Base-by-base conservation (phyloP, 139 green algal genomes). In the Astrephomene gubernaculifera region DNA sequence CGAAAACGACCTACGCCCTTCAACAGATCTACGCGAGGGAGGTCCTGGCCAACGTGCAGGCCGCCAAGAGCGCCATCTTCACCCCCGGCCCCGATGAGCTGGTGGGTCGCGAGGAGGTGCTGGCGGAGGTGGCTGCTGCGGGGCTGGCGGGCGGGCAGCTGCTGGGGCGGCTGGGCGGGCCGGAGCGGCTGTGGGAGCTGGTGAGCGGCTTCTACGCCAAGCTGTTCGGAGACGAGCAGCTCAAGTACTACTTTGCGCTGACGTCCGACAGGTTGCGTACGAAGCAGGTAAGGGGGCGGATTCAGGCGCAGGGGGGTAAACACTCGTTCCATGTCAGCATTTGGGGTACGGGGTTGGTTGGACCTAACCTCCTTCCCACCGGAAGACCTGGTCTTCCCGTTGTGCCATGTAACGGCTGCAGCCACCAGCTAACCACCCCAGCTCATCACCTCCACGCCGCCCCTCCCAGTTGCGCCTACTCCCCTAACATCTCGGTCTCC, bases 181-280 rank as follows among this genome's bases (percentile, higher is more conserved):
- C 79, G 25, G 63, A 75, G 29, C 61, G 24, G 31, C 61, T 74
- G 60, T 57, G 61, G 29, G 43, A 78, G 33, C 12, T 78, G 27
- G 63, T 78, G 43, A 61, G 70, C 43, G 43, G 43, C 70, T 78
- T 78, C 70, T 78, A 78, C 44, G 70, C 70, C 24, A 39, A 41
- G 27, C 74, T 82, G 17, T 83, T 83, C 43, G 49, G 52, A 61
- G 39, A 53, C 45, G 35, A 63, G 27, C 14, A 72, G 76, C 76
- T 83, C 76, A 83, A 83, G 76, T 83, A 52, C 76, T 83, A 64
- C 39, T 83, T 83, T 44, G 22, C 45, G 76, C 38, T 83, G n/a
- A 43, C 36, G 5, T 17, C 41, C 36, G 76, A 64, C 17, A 12
- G 61, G 0, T 61, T 83, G 41, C 41, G 76, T 0, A 73, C n/a